Base-by-base conservation (phyloP, 2,329 filamentous ascomycete species). In the Fusarium subtropicale region DNA sequence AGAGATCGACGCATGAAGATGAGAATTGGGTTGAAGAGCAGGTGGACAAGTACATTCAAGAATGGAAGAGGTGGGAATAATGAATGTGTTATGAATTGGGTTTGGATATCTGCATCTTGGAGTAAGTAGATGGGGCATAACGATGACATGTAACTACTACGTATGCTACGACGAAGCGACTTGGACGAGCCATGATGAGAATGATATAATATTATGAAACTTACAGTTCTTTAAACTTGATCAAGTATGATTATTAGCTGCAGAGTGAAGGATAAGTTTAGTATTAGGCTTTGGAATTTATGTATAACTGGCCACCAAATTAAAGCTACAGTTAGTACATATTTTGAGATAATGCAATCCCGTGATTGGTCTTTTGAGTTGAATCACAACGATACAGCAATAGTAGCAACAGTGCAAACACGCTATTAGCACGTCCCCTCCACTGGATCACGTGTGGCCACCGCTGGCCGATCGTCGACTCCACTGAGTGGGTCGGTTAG, bases 11-110 rank as follows among this genome's bases (percentile, higher is more conserved):
- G 75, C n/a, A 72, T n/a, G 62, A 77, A 15, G 77, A 78, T 7
- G 74, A 79, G 44, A 74, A 76, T 12, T 79, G 81, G 81, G 77
- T 79, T 5, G 79, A 82, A 6, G 76, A 79, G 18, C 82, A 85
- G 73, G 79, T 79, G 58, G 83, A 82, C 47, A 81, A 82, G 66
- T 77, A 89, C 56, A 79, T 87, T 53, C 80, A 83, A 48, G 86
- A 91, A 71, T 88, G 88, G 83, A 83, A 81, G 74, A 83, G 81
- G 64, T 86, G 85, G 88, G 77, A 90, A 82, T 86, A 81, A 84
- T 41, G 42, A 81, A 84, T 41, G 39, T 36, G 18, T 31, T 50
- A 64, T 28, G 47, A 55, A 26, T 18, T 51, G 57, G 39, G 24
- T 36, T 56, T 51, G 58, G 50, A 24, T 57, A 58, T 70, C 54